Base-by-base conservation (phyloP, 2,329 filamentous ascomycete species). In the Penicillium griseofulvum region DNA sequence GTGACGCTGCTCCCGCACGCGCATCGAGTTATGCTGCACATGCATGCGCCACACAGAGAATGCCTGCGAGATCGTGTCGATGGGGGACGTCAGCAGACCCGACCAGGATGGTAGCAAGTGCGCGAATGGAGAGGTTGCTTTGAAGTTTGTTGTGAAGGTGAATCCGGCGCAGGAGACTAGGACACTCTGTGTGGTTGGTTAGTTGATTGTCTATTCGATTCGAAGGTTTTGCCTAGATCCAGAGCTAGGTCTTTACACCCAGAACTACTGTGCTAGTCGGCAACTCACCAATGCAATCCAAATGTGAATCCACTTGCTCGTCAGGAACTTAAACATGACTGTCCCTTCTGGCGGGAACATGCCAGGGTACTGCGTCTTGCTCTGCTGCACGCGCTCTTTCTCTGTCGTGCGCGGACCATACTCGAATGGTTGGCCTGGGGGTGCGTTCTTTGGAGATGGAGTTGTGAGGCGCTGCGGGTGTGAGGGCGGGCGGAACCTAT, bases 401-500 rank as follows among this genome's bases (percentile, higher is more conserved):
- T 96, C 88, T 49, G 84, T 86, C 57, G 91, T 76, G 22, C 84
- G 76, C 17, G 90, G 89, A 36, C 91, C 91, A 70, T 95, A 96
- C 72, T 87, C 85, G 65, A 82, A 81, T 29, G 87, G 86, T 43
- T 65, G 62, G 49, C 73, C 65, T 26, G 59, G 43, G 2, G 54
- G 52, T 34, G 33, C 52, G 19, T 22, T 33, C 10, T 51, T 51
- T 41, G 51, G 65, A 38, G 51, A 68, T 44, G 46, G 64, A 49
- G 37, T 65, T 52, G 83, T 81, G 5, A 82, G 79, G 31, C 91
- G 81, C 22, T 88, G 79, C 12, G 89, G 87, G 73, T 97, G 94
- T 0, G 93, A 97, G 0, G 94, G 94, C 2, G 94, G 93, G 45
- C 90, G 90, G 81, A 96, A 97, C 71, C 87, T 89, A 67, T 89